phyloP scores from a whole-genome alignment of 441 rosid species.

The Manihot esculenta region DNA sequence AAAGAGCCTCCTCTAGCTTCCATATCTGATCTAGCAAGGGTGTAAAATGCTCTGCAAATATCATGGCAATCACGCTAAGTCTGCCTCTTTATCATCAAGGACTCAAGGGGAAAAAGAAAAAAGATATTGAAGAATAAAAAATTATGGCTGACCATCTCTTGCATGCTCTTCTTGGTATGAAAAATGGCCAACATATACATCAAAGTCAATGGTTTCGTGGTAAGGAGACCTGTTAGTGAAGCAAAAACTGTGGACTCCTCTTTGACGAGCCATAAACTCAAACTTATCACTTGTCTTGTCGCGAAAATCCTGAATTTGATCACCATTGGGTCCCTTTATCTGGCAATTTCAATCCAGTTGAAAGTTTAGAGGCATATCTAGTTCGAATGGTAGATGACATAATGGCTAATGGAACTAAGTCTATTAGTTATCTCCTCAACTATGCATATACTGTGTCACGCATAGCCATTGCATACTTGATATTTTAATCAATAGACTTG shows the following conservation, averaged over 20 bases:
- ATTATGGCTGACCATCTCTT: constrained; percentile 48
- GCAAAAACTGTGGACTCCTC: constrained; percentile 67
- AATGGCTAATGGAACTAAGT: not conserved
- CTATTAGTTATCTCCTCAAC: not conserved
- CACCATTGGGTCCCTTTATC: constrained; percentile 67
- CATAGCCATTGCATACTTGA: not conserved
- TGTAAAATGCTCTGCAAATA: constrained; percentile 57
- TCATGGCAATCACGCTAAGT: constrained; percentile 14
- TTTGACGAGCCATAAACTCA: constrained; percentile 56
- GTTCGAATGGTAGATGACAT: not conserved
- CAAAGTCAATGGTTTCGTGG: constrained; percentile 68
- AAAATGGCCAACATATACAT: constrained; percentile 64
- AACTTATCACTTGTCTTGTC: constrained; percentile 66
- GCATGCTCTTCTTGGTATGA: constrained; percentile 65
- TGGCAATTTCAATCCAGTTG: constrained; percentile 28
- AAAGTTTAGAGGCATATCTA: constrained; percentile 11
- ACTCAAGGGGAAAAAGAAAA: not conserved
- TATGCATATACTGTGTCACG: not conserved
- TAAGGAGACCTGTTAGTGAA: constrained; percentile 72
- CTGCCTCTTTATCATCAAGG: not conserved
- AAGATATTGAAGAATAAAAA: not conserved
- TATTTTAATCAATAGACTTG: too few relatives aligned
- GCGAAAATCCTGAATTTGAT: constrained; percentile 59
- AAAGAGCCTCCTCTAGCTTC: constrained; percentile 68
- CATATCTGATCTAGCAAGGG: constrained; percentile 61